Conservation (phyloP, 2,329 filamentous ascomycete species). For the Cylindrodendrum hubeiense region DNA sequence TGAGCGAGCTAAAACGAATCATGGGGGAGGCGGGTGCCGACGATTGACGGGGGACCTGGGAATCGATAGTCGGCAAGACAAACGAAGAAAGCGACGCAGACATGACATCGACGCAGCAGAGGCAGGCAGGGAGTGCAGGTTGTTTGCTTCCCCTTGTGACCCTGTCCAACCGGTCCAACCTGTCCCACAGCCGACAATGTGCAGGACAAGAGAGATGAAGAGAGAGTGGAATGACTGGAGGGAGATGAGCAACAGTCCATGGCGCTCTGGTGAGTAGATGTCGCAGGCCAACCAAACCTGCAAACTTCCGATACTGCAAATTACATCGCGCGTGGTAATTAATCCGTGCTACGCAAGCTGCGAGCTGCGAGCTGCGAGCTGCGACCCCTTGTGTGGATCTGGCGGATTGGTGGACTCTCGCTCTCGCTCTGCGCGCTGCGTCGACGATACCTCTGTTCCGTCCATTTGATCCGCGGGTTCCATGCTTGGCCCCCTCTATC, state of each 20-base stretch:
- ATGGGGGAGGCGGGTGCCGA: background rate
- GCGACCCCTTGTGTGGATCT: slow-evolving; percentile 10
- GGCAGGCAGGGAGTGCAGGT: background rate
- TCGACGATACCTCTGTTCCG: background rate
- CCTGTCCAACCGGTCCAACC: slow-evolving; percentile 18
- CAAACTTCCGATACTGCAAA: slow-evolving; percentile 16
- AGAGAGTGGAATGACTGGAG: slow-evolving; percentile 27
- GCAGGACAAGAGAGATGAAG: slow-evolving; percentile 27
- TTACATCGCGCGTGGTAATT: slow-evolving; percentile 17
- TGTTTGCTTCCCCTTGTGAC: slow-evolving; percentile 10
- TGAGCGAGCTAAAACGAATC: background rate
- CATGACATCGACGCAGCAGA: background rate
- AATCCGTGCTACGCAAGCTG: slow-evolving; percentile 17
- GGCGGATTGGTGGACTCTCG: slow-evolving; percentile 1
- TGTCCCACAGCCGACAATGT: slow-evolving; percentile 15
- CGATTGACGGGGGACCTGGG: background rate
- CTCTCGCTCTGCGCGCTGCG: slow-evolving; percentile 8
- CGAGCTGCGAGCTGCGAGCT: too few relatives aligned
- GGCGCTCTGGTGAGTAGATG: slow-evolving; percentile 9
- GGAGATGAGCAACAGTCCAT: slow-evolving; percentile 28
- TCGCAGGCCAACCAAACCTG: slow-evolving; percentile 16
- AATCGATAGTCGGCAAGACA: background rate
- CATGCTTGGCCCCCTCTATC: background rate
- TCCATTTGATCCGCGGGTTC: background rate
- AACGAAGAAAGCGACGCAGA: too few relatives aligned